Evolutionary conservation across 1,284 basidiomycete species (phyloP), one percentile per base, ranked within the genome.

Genomic region (Puccinia horiana): DNA sequence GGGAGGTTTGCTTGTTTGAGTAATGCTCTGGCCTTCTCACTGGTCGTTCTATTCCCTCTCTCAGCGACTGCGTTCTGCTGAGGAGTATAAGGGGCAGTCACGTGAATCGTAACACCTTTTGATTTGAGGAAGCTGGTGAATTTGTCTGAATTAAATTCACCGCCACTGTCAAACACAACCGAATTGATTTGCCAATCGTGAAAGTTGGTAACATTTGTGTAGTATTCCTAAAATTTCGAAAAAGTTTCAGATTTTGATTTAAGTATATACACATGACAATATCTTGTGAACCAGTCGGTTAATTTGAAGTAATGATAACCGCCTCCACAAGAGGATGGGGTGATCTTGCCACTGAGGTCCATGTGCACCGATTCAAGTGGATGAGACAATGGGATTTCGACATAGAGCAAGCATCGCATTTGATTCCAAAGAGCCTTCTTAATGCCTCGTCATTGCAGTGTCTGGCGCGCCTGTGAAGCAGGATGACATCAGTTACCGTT

Each of bases 31-130:
- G 83, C 83, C 37, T 83, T 83, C n/a, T 86, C 84, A 2, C 85
- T 70, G 26, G 85, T 85, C 3, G 86, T 88, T 0, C 86, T 70
- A 83, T 86, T 84, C 26, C 83, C 18, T 70, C 87, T 74, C 83
- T 86, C 84, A 0, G 86, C 84, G 47, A 85, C 83, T 84, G 88
- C 78, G 84, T 87, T 88, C 82, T 85, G 29, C 72, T 85, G 83
- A 2, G 87, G 87, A 83, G 16, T 80, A n/a, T 77, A 82, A 85
- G 86, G 84, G 88, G n/a, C n/a, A n/a, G n/a, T n/a, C n/a, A n/a
- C n/a, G n/a, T n/a, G n/a, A n/a, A n/a, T n/a, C n/a, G n/a, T n/a
- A n/a, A n/a, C n/a, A n/a, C n/a, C n/a, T n/a, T n/a, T n/a, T n/a
- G n/a, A n/a, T n/a, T n/a, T n/a, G n/a, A n/a, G n/a, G n/a, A n/a